Base-by-base conservation (phyloP, 805 yeast genomes). In the Saccharomycopsis synnaedendra region DNA sequence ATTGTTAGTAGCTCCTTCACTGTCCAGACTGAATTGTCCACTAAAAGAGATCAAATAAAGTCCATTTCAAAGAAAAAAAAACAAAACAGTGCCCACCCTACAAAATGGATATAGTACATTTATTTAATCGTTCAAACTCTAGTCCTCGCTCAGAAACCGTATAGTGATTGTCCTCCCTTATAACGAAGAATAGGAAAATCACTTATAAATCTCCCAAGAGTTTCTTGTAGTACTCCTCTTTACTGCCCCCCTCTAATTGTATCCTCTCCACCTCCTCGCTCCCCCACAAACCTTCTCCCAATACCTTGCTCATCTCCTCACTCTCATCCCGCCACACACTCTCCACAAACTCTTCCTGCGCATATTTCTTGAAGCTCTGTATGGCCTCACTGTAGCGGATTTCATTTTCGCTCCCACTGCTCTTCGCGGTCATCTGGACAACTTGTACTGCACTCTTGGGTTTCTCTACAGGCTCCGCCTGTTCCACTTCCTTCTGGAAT, bases 341-440 rank as follows among this genome's bases (percentile, higher is more conserved):
- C 9, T 62, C 60, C 7, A 55, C 61, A 44, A 68, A 69, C 2
- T 63, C 66, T 58, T 84, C 90, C 41, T 80, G 86, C 47, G 76
- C 83, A 9, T 76, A 80, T 31, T 68, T 59, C 53, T 79, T 80
- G 54, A 76, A 74, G n/a, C 83, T 78, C 48, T 72, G 62, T 31
- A 84, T 64, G 0, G 89, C 86, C n/a, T 83, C 83, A 10, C 85
- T 80, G 50, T 79, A 68, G 58, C 84, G 71, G 9, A 71, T 71
- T 44, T 79, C 79, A 3, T 75, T 71, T 39, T 74, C 75, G 54
- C 75, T 81, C 32, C 72, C 68, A 0, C 76, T 63, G 29, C 79
- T 69, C 57, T 80, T 82, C 4, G 83, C 90, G 10, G 84, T 72
- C 86, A 83, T 79, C 44, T 85, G 88, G 32, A 84, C 82, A 28